A percentile compares a stretch with the other conserved stretches of the same genome.
Conservation (phyloP, 371 early-diverging fungal genomes). For the Rhizopus sp. region DNA sequence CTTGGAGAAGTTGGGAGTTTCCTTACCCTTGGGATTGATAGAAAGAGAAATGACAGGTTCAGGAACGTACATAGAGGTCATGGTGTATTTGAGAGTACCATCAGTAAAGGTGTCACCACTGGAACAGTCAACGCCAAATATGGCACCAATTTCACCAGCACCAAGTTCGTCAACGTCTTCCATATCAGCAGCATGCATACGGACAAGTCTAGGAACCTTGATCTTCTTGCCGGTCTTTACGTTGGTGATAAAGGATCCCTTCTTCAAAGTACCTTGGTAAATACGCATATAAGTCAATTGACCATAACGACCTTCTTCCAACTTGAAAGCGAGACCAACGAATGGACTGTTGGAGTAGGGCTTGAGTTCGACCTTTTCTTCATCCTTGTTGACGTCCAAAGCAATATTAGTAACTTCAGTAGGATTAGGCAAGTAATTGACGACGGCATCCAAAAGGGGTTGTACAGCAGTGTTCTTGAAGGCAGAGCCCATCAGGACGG, state of each 20-base stretch:
- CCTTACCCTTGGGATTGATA: conserved; percentile 87
- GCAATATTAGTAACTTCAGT: conserved; percentile 76
- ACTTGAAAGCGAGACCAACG: conserved; percentile 92
- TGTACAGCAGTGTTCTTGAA: conserved; percentile 88
- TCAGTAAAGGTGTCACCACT: conserved; percentile 97
- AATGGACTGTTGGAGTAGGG: conserved; percentile 72
- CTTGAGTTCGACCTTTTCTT: conserved; percentile 60
- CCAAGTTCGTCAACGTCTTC: conserved; percentile 95
- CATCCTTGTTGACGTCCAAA: conserved; percentile 70
- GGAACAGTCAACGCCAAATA: conserved; percentile 98
- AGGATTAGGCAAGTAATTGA: conserved; percentile 78
- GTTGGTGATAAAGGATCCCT: conserved; percentile 87
- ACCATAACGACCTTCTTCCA: conserved; percentile 95
- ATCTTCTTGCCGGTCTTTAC: conserved; percentile 92
- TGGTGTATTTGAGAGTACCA: conserved; percentile 81
- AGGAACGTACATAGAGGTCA: conserved; percentile 98
- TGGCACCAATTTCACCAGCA: conserved; percentile 97
- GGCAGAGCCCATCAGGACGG: conserved; percentile 89
- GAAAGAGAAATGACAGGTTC: conserved; percentile 96
- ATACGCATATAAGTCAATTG: conserved; percentile 97
- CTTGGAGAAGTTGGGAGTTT: conserved; percentile 92
- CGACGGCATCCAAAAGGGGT: conserved; percentile 75
- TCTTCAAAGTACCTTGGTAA: conserved; percentile 91
- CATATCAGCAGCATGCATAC: conserved; percentile 99
- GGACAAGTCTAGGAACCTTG: conserved; percentile 94